Evolutionary conservation across 2,329 filamentous ascomycete genomes (phyloP).

Genomic region (Clarireedia paspali): DNA sequence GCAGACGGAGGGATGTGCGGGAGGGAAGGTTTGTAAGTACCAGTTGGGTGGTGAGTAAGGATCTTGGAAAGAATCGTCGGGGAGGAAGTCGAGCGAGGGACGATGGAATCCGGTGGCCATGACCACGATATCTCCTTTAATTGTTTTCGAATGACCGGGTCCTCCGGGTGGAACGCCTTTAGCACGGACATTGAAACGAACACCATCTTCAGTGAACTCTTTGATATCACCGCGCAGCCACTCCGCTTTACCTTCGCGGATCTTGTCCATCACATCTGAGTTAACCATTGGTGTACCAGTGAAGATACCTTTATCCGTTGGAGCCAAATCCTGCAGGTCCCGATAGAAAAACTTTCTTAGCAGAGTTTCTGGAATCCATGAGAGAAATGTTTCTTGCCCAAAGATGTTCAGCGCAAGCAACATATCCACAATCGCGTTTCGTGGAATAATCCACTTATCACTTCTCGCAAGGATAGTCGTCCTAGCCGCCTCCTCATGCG

Average conservation of each 20-base stretch:
- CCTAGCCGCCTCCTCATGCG: constrained; percentile 56
- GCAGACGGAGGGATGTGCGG: constrained; percentile 62
- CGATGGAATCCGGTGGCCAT: constrained; percentile 79
- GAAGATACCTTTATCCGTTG: constrained; percentile 65
- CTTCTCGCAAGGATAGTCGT: constrained; percentile 67
- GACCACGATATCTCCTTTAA: constrained; percentile 69
- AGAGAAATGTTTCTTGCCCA: constrained; percentile 66
- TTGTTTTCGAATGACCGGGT: constrained; percentile 55
- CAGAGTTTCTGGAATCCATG: constrained; percentile 70
- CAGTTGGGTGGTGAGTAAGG: constrained; percentile 76
- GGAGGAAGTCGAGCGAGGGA: constrained; percentile 66
- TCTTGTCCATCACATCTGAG: constrained; percentile 67
- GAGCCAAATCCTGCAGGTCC: constrained; percentile 67
- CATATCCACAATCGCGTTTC: constrained; percentile 66
- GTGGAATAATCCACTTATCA: constrained; percentile 83
- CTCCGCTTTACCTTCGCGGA: constrained; percentile 62
- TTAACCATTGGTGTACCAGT: constrained; percentile 85
- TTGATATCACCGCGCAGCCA: constrained; percentile 80
- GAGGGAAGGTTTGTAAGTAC: constrained; percentile 84
- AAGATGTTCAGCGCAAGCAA: constrained; percentile 73
- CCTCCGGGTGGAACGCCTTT: constrained; percentile 71
- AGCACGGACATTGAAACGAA: constrained; percentile 63
- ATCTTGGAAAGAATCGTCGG: constrained; percentile 61
- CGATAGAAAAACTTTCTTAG: constrained; percentile 76
- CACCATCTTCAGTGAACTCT: constrained; percentile 52